phyloP scores from a whole-genome alignment of 2,329 filamentous ascomycete genomes.

The Colletotrichum truncatum region DNA sequence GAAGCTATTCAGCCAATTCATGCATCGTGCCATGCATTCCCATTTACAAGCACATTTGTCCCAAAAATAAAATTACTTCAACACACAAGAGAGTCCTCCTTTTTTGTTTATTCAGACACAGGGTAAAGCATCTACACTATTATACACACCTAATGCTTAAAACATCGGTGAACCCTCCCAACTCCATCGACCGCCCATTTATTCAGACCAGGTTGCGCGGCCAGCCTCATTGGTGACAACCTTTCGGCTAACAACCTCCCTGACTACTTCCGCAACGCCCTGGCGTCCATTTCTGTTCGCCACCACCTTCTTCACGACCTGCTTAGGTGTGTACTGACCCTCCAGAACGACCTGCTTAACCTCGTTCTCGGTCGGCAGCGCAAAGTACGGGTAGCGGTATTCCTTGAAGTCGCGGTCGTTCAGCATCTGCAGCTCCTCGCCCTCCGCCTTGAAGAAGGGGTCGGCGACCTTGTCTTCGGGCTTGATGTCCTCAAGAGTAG shows the following conservation, averaged over 20 bases:
- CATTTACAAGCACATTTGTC: too few species aligned
- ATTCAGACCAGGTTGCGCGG: slow-evolving; percentile 48
- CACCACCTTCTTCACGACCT: slow-evolving; percentile 73
- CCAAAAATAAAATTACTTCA: background rate
- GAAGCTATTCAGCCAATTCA: background rate
- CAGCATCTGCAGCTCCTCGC: slow-evolving; percentile 66
- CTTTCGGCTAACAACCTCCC: slow-evolving; percentile 74
- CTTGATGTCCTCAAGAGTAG: slow-evolving; percentile 74
- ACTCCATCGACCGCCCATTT: background rate
- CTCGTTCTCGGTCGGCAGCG: slow-evolving; percentile 77
- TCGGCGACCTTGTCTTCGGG: slow-evolving; percentile 62
- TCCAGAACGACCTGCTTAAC: slow-evolving; percentile 55
- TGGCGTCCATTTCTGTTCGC: slow-evolving; percentile 69
- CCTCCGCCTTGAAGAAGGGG: slow-evolving; percentile 71
- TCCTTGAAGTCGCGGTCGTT: slow-evolving; percentile 69
- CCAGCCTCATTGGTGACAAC: slow-evolving; percentile 58
- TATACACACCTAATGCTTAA: slow-evolving; percentile 21
- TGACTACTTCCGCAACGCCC: slow-evolving; percentile 73
- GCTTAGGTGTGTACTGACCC: slow-evolving; percentile 53
- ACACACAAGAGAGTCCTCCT: background rate
- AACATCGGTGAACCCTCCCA: background rate
- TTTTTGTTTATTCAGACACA: slow-evolving; percentile 23
- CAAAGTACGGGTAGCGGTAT: slow-evolving; percentile 78
- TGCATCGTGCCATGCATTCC: too few species aligned
- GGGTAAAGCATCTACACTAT: slow-evolving; percentile 28